phyloP scores from a whole-genome alignment of 257 asterid genomes.

The Paulownia fortunei region DNA sequence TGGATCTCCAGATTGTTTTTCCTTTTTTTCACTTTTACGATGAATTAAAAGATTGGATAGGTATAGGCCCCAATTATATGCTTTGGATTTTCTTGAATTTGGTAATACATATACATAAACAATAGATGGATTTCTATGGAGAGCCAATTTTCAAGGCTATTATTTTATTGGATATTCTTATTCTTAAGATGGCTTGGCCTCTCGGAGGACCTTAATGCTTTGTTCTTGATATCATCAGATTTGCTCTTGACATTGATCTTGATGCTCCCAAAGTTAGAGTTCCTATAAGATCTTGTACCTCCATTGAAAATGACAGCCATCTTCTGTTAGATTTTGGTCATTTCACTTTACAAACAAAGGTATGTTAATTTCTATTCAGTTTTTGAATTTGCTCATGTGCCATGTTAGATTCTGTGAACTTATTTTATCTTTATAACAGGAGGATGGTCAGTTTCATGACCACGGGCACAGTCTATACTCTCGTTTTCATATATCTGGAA shows the following conservation, averaged over 20 bases:
- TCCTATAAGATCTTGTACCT: slow-evolving; percentile 68
- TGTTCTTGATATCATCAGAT: slow-evolving; percentile 53
- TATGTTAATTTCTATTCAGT: slow-evolving; percentile 37
- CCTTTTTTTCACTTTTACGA: background rate
- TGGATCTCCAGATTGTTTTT: background rate
- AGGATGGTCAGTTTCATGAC: slow-evolving; percentile 64
- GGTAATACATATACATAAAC: slow-evolving; percentile 1
- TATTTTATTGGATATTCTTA: background rate
- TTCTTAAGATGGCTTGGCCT: slow-evolving; percentile 27
- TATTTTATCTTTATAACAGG: slow-evolving; percentile 50
- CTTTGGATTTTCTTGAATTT: background rate
- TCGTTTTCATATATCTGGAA: slow-evolving; percentile 88
- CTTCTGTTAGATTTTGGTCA: slow-evolving; percentile 94
- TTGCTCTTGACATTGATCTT: slow-evolving; percentile 98
- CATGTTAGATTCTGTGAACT: slow-evolving; percentile 24
- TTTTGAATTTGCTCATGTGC: slow-evolving; percentile 23
- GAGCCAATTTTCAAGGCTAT: background rate
- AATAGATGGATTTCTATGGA: background rate
- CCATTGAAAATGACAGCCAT: slow-evolving; percentile 67
- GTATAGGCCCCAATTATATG: background rate
- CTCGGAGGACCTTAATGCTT: slow-evolving; percentile 24
- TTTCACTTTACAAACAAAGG: slow-evolving; percentile 90
- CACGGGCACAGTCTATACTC: slow-evolving; percentile 78
- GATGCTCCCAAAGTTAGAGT: slow-evolving; percentile 99
- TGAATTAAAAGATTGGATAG: background rate